Evolutionary conservation across 495 filamentous ascomycete genomes (phyloP).

Genomic region (Hypomontagnella monticulosa): DNA sequence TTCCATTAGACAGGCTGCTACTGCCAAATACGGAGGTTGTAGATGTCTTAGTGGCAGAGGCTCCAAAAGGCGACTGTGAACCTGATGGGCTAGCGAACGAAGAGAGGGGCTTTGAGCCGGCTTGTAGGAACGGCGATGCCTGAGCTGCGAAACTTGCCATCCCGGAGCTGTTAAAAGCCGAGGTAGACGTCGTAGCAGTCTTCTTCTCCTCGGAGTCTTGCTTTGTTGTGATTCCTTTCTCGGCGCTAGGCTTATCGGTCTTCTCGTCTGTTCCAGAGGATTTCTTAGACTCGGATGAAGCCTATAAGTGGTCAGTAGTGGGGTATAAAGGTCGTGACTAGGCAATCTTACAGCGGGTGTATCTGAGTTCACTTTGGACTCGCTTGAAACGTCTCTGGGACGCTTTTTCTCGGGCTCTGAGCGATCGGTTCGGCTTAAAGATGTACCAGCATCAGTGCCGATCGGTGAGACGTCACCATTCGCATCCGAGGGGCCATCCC

Average conservation of each 20-base stretch:
- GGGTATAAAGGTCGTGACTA: neutral
- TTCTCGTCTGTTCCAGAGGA: slow-evolving; percentile 11
- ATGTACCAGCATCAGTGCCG: slow-evolving; percentile 38
- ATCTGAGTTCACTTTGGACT: slow-evolving; percentile 27
- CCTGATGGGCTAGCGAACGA: slow-evolving; percentile 52
- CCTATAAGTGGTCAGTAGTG: slow-evolving; percentile 13
- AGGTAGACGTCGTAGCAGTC: slow-evolving; percentile 28
- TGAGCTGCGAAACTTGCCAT: slow-evolving; percentile 43
- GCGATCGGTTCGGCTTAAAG: slow-evolving; percentile 52
- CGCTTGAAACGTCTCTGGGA: slow-evolving; percentile 53
- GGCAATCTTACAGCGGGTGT: slow-evolving; percentile 16
- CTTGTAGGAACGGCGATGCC: slow-evolving; percentile 46
- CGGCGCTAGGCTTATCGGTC: slow-evolving; percentile 9
- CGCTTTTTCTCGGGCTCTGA: slow-evolving; percentile 68
- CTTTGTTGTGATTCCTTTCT: slow-evolving; percentile 7
- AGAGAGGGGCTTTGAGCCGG: slow-evolving; percentile 44
- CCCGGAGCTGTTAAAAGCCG: slow-evolving; percentile 43
- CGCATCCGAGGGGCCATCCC: slow-evolving; percentile 43
- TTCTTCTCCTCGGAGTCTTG: slow-evolving; percentile 13
- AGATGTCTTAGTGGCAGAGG: slow-evolving; percentile 6
- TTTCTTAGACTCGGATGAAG: slow-evolving; percentile 6
- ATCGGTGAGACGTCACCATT: slow-evolving; percentile 52
- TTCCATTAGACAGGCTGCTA: slow-evolving; percentile 26
- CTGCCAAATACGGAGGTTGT: slow-evolving; percentile 36
- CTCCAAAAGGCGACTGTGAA: slow-evolving; percentile 33